Percentiles rank a stretch among this genome's conserved stretches.
Conservation (phyloP, 2,329 filamentous ascomycete genomes). For the Madurella fahalii region DNA sequence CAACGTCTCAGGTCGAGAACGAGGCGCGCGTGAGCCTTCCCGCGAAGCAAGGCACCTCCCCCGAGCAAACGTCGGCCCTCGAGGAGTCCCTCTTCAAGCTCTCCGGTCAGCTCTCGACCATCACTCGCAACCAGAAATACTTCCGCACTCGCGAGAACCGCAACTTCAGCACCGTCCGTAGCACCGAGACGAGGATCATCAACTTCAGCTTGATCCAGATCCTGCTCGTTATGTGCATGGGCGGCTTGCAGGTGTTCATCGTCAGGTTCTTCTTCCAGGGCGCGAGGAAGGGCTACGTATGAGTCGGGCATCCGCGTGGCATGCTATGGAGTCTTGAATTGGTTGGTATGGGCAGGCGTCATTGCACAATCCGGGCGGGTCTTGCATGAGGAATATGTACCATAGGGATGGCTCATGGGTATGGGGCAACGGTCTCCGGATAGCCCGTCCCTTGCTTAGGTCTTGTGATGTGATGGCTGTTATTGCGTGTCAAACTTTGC, state of each 20-base stretch:
- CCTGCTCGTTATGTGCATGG: conserved; percentile 89
- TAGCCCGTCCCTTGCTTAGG: background rate
- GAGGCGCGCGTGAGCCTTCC: conserved; percentile 78
- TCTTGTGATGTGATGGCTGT: background rate
- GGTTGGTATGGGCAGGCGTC: background rate
- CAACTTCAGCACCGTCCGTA: conserved; percentile 96
- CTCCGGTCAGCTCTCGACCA: conserved; percentile 86
- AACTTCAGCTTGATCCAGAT: conserved; percentile 96
- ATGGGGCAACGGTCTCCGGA: conserved; percentile 9
- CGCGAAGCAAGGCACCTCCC: conserved; percentile 79
- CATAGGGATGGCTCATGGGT: conserved; percentile 21
- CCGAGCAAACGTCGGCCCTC: conserved; percentile 82
- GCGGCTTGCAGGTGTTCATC: conserved; percentile 91
- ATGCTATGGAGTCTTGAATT: conserved; percentile 34
- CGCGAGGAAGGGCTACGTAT: conserved; percentile 66
- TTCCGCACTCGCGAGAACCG: conserved; percentile 98
- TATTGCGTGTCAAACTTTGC: background rate
- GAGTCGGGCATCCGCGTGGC: conserved; percentile 29
- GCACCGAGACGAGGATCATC: conserved; percentile 92
- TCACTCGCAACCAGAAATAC: conserved; percentile 97
- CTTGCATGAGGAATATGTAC: conserved; percentile 14
- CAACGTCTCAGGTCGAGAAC: conserved; percentile 70
- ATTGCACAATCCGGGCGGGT: background rate
- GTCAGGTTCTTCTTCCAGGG: conserved; percentile 97
- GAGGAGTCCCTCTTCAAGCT: conserved; percentile 96